Evolutionary conservation across 805 yeast species (phyloP).

Genomic region (Candida loeiensis): DNA sequence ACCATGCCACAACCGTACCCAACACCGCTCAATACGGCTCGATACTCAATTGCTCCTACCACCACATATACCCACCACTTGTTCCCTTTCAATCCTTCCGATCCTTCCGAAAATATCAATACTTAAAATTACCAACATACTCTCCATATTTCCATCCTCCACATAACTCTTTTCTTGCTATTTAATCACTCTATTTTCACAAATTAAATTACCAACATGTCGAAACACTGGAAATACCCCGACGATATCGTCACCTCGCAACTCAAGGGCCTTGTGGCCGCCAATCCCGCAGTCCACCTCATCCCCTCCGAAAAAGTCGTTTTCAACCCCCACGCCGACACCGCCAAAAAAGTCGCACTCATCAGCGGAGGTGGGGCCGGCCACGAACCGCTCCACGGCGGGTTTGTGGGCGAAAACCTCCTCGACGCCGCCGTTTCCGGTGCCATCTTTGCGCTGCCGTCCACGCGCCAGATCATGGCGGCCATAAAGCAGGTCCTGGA

Average conservation of each 20-base stretch:
- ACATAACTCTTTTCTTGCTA: neutral
- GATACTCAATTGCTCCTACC: no score
- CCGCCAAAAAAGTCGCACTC: slow-evolving; percentile 57
- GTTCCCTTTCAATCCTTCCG: no score
- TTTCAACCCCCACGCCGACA: slow-evolving; percentile 38
- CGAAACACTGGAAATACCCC: slow-evolving; percentile 50
- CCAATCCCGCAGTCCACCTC: slow-evolving; percentile 53
- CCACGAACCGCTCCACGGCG: slow-evolving; percentile 93
- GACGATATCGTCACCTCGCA: slow-evolving; percentile 48
- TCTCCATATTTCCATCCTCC: no score
- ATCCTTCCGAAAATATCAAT: no score
- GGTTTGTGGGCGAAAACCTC: slow-evolving; percentile 81
- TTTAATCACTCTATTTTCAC: neutral
- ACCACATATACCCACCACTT: no score
- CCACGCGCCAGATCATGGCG: slow-evolving; percentile 80
- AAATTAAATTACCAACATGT: slow-evolving; percentile 1
- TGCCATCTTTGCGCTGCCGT: slow-evolving; percentile 88
- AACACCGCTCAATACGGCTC: no score
- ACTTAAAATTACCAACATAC: no score
- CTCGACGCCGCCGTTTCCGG: slow-evolving; percentile 89
- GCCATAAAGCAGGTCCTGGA: slow-evolving; percentile 59
- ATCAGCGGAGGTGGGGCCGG: slow-evolving; percentile 95
- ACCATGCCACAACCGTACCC: no score
- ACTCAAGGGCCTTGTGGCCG: slow-evolving; percentile 49
- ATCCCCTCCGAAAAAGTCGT: slow-evolving; percentile 58